Evolutionary conservation across 176 grass and related monocot genomes (phyloP).

Genomic region (Canna indica): DNA sequence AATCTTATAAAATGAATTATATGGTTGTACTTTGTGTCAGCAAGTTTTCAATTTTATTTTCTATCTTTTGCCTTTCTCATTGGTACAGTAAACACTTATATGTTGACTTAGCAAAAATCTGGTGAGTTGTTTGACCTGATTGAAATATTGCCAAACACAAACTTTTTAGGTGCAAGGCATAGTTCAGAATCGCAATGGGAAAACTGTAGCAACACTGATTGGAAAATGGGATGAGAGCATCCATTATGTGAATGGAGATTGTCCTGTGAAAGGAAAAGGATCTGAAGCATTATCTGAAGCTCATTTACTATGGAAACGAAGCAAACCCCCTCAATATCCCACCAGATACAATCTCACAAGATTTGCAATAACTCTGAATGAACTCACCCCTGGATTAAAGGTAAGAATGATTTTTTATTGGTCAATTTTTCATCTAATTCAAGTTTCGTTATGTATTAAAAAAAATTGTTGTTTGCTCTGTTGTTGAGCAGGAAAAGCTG

Average conservation of each 20-base stretch:
- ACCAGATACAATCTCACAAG: slow-evolving; percentile 89
- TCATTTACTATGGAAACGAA: slow-evolving; percentile 71
- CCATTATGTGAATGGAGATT: slow-evolving; percentile 88
- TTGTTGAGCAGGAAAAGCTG: slow-evolving; percentile 62
- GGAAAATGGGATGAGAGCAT: slow-evolving; percentile 99
- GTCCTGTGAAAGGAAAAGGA: slow-evolving; percentile 73
- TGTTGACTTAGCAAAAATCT: not conserved
- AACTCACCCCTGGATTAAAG: slow-evolving; percentile 84
- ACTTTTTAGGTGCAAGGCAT: slow-evolving; percentile 76
- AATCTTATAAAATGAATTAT: not conserved
- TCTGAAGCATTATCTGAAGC: slow-evolving; percentile 69
- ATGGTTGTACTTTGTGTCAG: not conserved
- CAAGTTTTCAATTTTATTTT: not conserved
- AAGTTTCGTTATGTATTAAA: not conserved
- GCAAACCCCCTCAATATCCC: slow-evolving; percentile 56
- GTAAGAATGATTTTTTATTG: slow-evolving; percentile 23
- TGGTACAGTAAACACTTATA: not conserved
- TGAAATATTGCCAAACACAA: not conserved
- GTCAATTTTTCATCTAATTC: slow-evolving; percentile 6
- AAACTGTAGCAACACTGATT: slow-evolving; percentile 77
- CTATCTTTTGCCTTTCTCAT: not conserved
- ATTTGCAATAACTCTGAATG: slow-evolving; percentile 93
- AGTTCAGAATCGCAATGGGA: slow-evolving; percentile 79
- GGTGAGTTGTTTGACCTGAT: not conserved
- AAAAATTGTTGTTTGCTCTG: not conserved